These are phyloP conservation scores for Ceratonia siliqua DNA, from an alignment of 306 rosid genomes.

Conservation along the genomic window DNA sequence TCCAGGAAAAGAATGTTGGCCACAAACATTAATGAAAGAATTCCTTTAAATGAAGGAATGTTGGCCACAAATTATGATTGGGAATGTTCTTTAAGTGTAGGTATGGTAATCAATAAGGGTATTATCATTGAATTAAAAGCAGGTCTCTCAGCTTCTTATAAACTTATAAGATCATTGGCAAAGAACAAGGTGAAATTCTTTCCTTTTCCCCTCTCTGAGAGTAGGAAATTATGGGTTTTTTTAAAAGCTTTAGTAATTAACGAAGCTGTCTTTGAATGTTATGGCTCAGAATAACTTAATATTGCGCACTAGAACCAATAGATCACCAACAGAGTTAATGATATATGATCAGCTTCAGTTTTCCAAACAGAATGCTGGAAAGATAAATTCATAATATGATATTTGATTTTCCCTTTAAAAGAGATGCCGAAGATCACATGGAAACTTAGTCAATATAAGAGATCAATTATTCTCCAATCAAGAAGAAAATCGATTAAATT, in stretches of 20 bases:
- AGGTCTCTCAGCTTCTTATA: slow-evolving; percentile 25
- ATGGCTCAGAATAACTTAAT: background rate
- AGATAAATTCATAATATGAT: slow-evolving; percentile 1
- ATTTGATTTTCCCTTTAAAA: slow-evolving; percentile 17
- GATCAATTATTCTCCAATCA: slow-evolving; percentile 1
- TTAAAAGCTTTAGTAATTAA: slow-evolving; percentile 9
- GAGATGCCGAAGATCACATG: slow-evolving; percentile 11
- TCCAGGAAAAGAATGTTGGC: slow-evolving; percentile 43
- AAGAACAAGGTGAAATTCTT: slow-evolving; percentile 5
- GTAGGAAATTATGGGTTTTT: background rate
- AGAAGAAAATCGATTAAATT: slow-evolving; percentile 7
- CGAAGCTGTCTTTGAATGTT: background rate
- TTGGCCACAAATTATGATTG: slow-evolving; percentile 37
- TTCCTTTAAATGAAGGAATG: slow-evolving; percentile 35
- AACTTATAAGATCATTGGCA: background rate
- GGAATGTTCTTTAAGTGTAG: slow-evolving; percentile 37
- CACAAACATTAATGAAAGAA: slow-evolving; percentile 37
- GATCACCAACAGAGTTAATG: background rate
- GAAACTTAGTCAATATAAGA: background rate
- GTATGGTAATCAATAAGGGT: slow-evolving; percentile 28
- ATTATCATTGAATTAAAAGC: slow-evolving; percentile 28
- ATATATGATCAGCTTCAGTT: slow-evolving; percentile 4
- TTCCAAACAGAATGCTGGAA: slow-evolving; percentile 9
- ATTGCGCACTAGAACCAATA: background rate
- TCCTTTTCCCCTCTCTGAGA: background rate